Evolutionary conservation across 352 stramenopile genomes (phyloP), one percentile per base, ranked within the genome.

Genomic region (Saprolegnia diclina): DNA sequence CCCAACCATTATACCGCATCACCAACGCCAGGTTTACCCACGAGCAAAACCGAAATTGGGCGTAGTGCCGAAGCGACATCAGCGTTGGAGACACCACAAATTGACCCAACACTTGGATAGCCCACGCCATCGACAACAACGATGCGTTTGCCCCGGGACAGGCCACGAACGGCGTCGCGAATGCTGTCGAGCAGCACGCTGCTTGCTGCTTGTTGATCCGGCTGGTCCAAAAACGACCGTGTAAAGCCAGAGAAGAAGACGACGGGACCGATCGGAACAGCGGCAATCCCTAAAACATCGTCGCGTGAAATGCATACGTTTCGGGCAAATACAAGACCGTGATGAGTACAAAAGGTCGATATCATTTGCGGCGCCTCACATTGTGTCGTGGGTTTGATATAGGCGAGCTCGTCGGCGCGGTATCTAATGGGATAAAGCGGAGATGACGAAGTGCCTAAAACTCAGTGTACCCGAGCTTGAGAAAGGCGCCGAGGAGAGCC

Each of bases 351-450:
- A 77, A 95, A 99, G 46, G 88, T 83, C 68, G 90, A 79, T 45
- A 99, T 88, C 21, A 98, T 76, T 77, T 99, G 96, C 18, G 87
- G 84, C 74, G 88, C 80, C 77, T 99, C 96, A 73, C 93, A 98
- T 80, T 99, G 97, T 21, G 97, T 99, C 19, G 93, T 95, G 1
- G 97, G 96, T 77, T 99, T 99, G 71, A 99, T 99, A 82, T 99
- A 99, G 24, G 85, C 96, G 40, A 99, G 75, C n/a, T 94, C 85
- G 10, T 68, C 64, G 0, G 92, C 71, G 3, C 62, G 32, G 42
- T 85, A 92, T 18, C 62, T 61, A 57, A 56, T 13, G 5, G 19
- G 13, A 26, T 5, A 32, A 1, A 16, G 48, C 29, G 5, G 19
- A 56, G 48, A 56, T 18, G 4, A 22, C 10, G 21, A 56, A 22